Conservation (phyloP, 768 basidiomycete genomes). For the Rhizopogon salebrosus region DNA sequence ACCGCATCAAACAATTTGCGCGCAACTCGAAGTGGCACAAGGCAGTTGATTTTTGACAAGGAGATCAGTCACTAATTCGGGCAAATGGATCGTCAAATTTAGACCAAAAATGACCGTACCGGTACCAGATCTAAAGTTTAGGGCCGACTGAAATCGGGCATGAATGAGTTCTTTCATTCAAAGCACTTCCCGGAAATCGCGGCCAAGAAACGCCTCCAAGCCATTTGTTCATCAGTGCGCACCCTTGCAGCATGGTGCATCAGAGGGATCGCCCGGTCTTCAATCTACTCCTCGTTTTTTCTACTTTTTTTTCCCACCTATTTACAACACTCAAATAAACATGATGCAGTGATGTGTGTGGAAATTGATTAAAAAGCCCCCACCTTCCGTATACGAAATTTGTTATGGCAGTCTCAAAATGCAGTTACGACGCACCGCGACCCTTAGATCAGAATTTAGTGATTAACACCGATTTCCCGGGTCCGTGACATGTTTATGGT, state of each 20-base stretch:
- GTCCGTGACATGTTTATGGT: constrained; percentile 33
- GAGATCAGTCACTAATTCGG: constrained; percentile 13
- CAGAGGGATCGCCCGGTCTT: neutral
- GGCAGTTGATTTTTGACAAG: constrained; percentile 16
- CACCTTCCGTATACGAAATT: constrained; percentile 37
- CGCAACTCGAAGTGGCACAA: constrained; percentile 17
- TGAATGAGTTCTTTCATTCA: constrained; percentile 3
- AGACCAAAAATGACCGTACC: neutral
- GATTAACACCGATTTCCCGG: constrained; percentile 43
- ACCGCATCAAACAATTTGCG: constrained; percentile 25
- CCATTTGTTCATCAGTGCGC: neutral
- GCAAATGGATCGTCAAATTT: constrained; percentile 21
- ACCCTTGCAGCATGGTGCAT: neutral
- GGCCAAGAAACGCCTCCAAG: neutral
- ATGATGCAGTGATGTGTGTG: constrained; percentile 26
- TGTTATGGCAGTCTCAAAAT: constrained; percentile 35
- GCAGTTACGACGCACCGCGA: constrained; percentile 50
- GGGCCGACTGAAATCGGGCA: constrained; percentile 5
- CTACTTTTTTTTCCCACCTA: constrained; percentile 13
- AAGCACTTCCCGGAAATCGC: neutral
- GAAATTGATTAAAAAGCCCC: constrained; percentile 39
- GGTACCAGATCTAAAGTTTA: constrained; percentile 5
- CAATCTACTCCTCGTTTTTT: neutral
- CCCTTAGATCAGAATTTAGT: constrained; percentile 72
- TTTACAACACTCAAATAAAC: constrained; percentile 18